A percentile compares a stretch with the other conserved stretches of the same genome.
Conservation (phyloP, 2,329 filamentous ascomycete genomes). For the Blastomyces gilchristii region DNA sequence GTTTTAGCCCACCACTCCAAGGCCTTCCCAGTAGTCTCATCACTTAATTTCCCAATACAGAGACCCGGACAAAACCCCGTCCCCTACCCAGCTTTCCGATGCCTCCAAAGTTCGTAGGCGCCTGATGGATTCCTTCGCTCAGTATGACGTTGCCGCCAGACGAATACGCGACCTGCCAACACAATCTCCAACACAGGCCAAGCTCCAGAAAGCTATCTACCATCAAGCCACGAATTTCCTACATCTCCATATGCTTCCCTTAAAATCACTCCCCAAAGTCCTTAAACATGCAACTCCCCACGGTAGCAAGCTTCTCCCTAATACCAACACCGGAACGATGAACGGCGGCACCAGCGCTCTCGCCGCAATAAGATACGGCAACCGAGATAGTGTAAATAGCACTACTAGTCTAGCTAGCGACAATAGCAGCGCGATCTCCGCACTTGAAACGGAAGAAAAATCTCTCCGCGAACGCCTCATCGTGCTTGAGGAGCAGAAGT, state of each 20-base stretch:
- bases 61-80: constrained; percentile 55
- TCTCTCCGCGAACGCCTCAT: constrained; percentile 68
- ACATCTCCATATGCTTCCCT: constrained; percentile 79
- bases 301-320: constrained; percentile 23
- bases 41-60: constrained; percentile 21
- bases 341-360: constrained; percentile 36
- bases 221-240: constrained; percentile 72
- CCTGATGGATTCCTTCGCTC: constrained; percentile 76
- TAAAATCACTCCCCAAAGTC: constrained; percentile 63
- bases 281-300: constrained; percentile 52
- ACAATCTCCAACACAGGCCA: constrained; percentile 58
- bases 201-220: constrained; percentile 72
- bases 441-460: constrained; percentile 73
- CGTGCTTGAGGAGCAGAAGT: constrained; percentile 82
- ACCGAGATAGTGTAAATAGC: constrained; percentile 40
- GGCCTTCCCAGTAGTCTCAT: neutral
- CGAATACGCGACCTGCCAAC: constrained; percentile 71
- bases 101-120: constrained; percentile 83
- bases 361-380: constrained; percentile 49
- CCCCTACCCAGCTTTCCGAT: constrained; percentile 64
- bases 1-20: constrained; percentile 14
- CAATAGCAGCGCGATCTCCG: constrained; percentile 50
- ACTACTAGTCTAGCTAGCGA: constrained; percentile 44
- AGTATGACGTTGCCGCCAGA: constrained; percentile 74
- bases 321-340: constrained; percentile 20